Evolutionary conservation across 441 rosid genomes (phyloP).

Genomic region (Adansonia madagascariensis): DNA sequence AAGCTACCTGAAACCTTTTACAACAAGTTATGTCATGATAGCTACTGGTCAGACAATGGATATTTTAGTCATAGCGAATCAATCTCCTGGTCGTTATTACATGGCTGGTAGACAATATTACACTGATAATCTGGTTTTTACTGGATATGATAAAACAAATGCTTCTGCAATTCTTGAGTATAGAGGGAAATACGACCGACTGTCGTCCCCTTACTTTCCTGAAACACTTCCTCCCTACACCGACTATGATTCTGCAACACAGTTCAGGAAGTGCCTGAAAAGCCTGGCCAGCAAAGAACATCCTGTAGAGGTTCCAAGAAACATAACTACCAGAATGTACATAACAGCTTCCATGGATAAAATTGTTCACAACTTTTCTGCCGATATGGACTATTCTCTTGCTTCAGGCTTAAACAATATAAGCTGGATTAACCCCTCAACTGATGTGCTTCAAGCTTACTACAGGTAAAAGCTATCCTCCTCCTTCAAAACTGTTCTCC

Average conservation of each 20-base stretch:
- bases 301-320: slow-evolving; percentile 36
- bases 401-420: slow-evolving; percentile 56
- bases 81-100: slow-evolving; percentile 38
- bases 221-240: slow-evolving; percentile 35
- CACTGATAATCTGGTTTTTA: slow-evolving; percentile 42
- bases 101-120: slow-evolving; percentile 31
- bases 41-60: slow-evolving; percentile 43
- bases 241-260: slow-evolving; percentile 36
- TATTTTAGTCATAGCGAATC: slow-evolving; percentile 42
- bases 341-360: slow-evolving; percentile 35
- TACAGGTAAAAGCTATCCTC: slow-evolving; percentile 27
- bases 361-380: slow-evolving; percentile 25
- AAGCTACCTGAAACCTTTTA: slow-evolving; percentile 36
- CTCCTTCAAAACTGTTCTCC: neutral
- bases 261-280: slow-evolving; percentile 45
- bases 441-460: slow-evolving; percentile 53
- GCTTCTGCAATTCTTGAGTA: slow-evolving; percentile 53
- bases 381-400: slow-evolving; percentile 31
- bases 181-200: slow-evolving; percentile 28
- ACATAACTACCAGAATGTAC: slow-evolving; percentile 34
- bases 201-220: slow-evolving; percentile 40
- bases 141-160: slow-evolving; percentile 46
- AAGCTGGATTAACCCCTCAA: slow-evolving; percentile 40
- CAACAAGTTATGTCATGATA: slow-evolving; percentile 32
- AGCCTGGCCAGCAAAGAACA: slow-evolving; percentile 43